A percentile compares a stretch with the other conserved stretches of the same genome.
phyloP scores from a whole-genome alignment of 2,329 filamentous ascomycete genomes.

The Penicillium nordicum region DNA sequence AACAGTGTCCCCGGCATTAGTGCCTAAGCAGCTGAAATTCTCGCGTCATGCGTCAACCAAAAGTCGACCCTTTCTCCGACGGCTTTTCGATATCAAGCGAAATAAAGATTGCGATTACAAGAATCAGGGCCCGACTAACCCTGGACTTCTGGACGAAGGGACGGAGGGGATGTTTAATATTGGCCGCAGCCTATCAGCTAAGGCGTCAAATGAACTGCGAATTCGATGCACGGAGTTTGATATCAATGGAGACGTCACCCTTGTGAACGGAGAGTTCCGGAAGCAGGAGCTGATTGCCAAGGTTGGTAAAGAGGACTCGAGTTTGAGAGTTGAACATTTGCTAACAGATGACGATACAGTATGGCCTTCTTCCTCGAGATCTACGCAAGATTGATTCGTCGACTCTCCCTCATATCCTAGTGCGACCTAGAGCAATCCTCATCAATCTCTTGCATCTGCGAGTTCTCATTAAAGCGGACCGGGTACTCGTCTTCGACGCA shows the following conservation, averaged over 20 bases:
- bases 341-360: constrained; percentile 51
- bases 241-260: constrained; percentile 82
- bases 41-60: constrained; percentile 33
- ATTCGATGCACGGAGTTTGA: constrained; percentile 94
- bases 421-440: constrained; percentile 87
- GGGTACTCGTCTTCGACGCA: constrained; percentile 91
- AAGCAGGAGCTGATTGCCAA: constrained; percentile 97
- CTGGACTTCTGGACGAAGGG: constrained; percentile 56
- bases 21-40: constrained; percentile 9
- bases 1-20: neutral
- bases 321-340: constrained; percentile 59
- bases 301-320: constrained; percentile 71
- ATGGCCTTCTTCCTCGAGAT: constrained; percentile 88
- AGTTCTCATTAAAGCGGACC: constrained; percentile 90
- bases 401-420: constrained; percentile 88
- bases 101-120: constrained; percentile 39
- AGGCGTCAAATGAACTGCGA: constrained; percentile 78
- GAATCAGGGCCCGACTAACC: constrained; percentile 56
- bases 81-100: constrained; percentile 36
- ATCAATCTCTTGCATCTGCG: constrained; percentile 95
- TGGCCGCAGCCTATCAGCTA: constrained; percentile 67
- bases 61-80: constrained; percentile 35
- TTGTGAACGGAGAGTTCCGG: constrained; percentile 94
- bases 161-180: constrained; percentile 62
- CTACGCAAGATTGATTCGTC: constrained; percentile 97